Evolutionary conservation across 768 basidiomycete genomes (phyloP), one percentile per base, ranked within the genome.

Genomic region (Suillus hirtellus): DNA sequence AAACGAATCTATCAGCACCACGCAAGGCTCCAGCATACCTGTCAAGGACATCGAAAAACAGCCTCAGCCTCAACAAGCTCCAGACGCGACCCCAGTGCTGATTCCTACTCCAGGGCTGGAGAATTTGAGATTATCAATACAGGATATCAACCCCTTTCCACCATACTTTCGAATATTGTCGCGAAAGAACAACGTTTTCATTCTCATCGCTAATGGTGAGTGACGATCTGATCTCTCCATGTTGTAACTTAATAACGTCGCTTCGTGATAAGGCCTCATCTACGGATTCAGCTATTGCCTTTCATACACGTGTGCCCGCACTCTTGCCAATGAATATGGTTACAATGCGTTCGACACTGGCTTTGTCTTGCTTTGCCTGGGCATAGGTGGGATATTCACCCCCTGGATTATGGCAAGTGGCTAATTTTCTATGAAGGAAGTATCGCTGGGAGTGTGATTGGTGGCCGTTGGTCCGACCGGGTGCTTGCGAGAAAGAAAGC

Each of bases 221-320:
- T 58, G 2, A 59, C 27, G 14, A 43, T 12, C 21, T 27, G 44
- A 17, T 0, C 11, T 62, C 42, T 49, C 40, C 11, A 34, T 31
- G 17, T 53, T 19, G 34, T 43, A 43, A 43, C 8, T 52, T 17
- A 52, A 2, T 73, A 15, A 75, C 17, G n/a, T 37, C 60, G 34
- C 12, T 65, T 47, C 2, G 21, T 14, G 24, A 49, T 49, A 24
- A 89, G 93, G 89, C 12, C 70, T 92, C 21, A 75, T 89, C 12
- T 95, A 90, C 69, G 89, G 87, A 0, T 88, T 86, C 59, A 83
- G 79, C 46, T 95, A 89, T 73, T 79, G 84, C 47, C 80, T 95
- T 46, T 77, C 85, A 1, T 96, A 93, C 71, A 92, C 92, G 0
- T 86, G 86, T 14, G 81, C 92, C 6, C 82, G 90, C 63, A 93